Evolutionary conservation across 208 protist species (phyloP).

Genomic region (Leptomonas seymouri): DNA sequence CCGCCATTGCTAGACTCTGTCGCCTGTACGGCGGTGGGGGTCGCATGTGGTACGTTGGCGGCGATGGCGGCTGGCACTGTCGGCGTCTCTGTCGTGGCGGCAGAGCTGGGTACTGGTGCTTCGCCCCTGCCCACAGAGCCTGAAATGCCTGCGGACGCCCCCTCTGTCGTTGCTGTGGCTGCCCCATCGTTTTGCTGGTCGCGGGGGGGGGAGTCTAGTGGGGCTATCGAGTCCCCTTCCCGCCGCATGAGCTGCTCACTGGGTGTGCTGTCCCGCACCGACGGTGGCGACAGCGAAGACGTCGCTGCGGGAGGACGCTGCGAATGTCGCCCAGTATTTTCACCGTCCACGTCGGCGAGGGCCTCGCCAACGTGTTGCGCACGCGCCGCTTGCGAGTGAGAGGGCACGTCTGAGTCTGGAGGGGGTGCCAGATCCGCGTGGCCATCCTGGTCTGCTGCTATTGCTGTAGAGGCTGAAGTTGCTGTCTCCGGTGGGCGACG

Average conservation of each 20-base stretch:
- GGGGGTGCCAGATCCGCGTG: no score
- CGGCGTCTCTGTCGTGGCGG: not conserved
- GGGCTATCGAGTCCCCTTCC: constrained; percentile 13
- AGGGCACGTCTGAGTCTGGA: not conserved
- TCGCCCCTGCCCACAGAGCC: not conserved
- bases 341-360: no score
- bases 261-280: constrained; percentile 8
- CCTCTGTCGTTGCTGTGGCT: not conserved
- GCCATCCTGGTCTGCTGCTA: not conserved
- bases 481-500: not conserved
- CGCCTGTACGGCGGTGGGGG: not conserved
- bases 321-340: no score
- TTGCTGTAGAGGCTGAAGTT: not conserved
- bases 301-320: no score
- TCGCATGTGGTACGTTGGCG: not conserved
- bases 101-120: not conserved
- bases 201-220: not conserved
- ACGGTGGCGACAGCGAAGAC: not conserved
- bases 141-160: not conserved
- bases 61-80: not conserved
- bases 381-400: not conserved
- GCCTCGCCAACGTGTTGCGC: not conserved
- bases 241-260: constrained; percentile 34
- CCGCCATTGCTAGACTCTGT: not conserved
- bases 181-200: not conserved